Percentiles rank a stretch among this genome's conserved stretches.
These are phyloP conservation scores for Cymodocea nodosa DNA, from an alignment of 116 monocot species.

Conservation along the genomic window DNA sequence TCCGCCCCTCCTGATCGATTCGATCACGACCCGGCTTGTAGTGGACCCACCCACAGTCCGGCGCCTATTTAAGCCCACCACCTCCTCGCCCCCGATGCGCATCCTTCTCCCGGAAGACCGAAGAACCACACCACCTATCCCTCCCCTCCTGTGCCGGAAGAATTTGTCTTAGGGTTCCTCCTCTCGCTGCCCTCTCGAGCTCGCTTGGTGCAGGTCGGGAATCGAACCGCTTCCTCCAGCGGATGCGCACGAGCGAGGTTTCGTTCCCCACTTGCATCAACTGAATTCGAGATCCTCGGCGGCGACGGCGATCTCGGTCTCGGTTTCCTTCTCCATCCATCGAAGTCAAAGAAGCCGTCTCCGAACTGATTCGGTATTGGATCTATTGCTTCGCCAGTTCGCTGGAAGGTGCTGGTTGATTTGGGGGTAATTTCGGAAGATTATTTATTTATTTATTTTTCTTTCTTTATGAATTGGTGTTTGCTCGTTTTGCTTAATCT, in stretches of 20 bases:
- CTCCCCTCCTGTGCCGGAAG: not conserved
- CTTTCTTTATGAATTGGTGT: not conserved
- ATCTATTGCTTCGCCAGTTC: not conserved
- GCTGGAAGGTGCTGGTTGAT: not conserved
- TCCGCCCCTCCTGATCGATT: too few relatives aligned
- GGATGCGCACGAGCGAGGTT: slow-evolving; percentile 1
- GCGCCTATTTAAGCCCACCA: too few relatives aligned
- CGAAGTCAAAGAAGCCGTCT: not conserved
- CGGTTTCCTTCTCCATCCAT: not conserved
- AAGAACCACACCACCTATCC: not conserved
- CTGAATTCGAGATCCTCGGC: slow-evolving; percentile 15
- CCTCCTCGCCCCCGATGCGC: too few relatives aligned
- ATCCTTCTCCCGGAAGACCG: too few relatives aligned
- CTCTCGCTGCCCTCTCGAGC: slow-evolving; percentile 11
- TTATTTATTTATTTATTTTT: not conserved
- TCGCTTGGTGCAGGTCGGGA: slow-evolving; percentile 35
- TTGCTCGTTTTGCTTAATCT: not conserved
- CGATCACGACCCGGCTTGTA: too few relatives aligned
- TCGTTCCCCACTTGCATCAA: slow-evolving; percentile 24
- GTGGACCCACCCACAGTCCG: too few relatives aligned
- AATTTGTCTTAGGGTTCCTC: too few relatives aligned
- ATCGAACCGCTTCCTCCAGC: not conserved
- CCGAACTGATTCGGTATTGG: too few relatives aligned
- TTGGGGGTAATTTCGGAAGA: not conserved
- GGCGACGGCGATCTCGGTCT: not conserved